phyloP scores from a whole-genome alignment of 331 rosid species.

The Erythrophleum ivorense region DNA sequence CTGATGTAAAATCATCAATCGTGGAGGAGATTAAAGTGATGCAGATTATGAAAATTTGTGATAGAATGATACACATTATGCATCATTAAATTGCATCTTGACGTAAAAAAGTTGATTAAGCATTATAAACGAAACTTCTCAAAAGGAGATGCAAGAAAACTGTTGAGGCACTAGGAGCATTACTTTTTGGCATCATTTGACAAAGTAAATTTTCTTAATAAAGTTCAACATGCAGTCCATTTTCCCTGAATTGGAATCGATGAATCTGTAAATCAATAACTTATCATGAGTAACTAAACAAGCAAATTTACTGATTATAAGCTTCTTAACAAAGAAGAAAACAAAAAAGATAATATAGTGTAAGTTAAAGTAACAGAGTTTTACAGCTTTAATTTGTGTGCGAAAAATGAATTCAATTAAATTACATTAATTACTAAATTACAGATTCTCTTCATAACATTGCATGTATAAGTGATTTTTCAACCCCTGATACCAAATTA shows the following conservation, averaged over 20 bases:
- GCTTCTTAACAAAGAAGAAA: neutral
- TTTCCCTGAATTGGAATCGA: neutral
- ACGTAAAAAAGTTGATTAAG: neutral
- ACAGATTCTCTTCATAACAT: neutral
- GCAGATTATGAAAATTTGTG: neutral
- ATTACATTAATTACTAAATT: neutral
- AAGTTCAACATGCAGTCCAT: neutral
- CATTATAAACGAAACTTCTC: neutral
- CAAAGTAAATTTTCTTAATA: neutral
- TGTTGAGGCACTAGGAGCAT: neutral
- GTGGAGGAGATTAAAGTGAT: neutral
- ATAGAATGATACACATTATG: neutral
- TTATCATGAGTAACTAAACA: neutral
- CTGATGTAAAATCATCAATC: neutral
- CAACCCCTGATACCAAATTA: neutral
- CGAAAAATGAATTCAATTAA: neutral
- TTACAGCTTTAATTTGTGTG: neutral
- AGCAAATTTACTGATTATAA: constrained; percentile 8
- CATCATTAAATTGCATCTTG: constrained; percentile 8
- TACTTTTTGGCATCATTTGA: neutral
- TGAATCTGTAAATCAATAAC: neutral
- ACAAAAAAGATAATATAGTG: neutral
- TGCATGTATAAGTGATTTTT: constrained; percentile 12
- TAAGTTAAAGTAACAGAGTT: neutral
- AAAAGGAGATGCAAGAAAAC: neutral